phyloP scores from a whole-genome alignment of 345 rosid species.

The Mercurialis annua region DNA sequence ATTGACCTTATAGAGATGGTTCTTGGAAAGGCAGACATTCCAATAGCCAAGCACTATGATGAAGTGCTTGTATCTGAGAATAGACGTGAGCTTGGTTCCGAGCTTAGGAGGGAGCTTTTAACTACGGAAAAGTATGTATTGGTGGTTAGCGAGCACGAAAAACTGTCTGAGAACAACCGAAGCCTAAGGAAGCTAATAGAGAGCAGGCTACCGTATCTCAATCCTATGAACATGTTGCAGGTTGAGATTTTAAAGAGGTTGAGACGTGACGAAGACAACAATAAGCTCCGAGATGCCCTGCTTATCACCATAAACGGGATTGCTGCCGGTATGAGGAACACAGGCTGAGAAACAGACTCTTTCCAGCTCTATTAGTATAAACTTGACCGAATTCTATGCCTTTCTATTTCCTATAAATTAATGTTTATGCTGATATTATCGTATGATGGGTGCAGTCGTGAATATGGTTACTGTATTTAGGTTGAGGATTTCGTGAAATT shows the following conservation, averaged over 20 bases:
- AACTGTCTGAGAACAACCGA: constrained; percentile 62
- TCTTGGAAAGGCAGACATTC: constrained; percentile 78
- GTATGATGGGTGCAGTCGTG: not conserved
- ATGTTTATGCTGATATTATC: not conserved
- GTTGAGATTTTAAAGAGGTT: constrained; percentile 88
- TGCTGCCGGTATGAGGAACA: constrained; percentile 96
- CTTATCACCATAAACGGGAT: constrained; percentile 93
- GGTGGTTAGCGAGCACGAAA: constrained; percentile 72
- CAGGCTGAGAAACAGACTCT: constrained; percentile 37
- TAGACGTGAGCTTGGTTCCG: constrained; percentile 68
- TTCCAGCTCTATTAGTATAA: not conserved
- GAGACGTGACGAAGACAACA: constrained; percentile 76
- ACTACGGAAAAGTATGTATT: constrained; percentile 70
- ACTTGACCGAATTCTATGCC: not conserved
- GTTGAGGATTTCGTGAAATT: not conserved
- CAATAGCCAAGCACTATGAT: constrained; percentile 85
- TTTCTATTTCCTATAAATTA: not conserved
- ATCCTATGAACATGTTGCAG: constrained; percentile 86
- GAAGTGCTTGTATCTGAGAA: constrained; percentile 74
- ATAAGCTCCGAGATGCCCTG: constrained; percentile 83
- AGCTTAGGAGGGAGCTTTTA: constrained; percentile 61
- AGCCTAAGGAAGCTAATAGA: constrained; percentile 89
- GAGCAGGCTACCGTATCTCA: constrained; percentile 85
- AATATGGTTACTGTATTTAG: not conserved
- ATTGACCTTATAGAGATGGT: constrained; percentile 97